Conservation (phyloP, 2,329 filamentous ascomycete genomes). For the Cladosporium austrohemisphaericum region DNA sequence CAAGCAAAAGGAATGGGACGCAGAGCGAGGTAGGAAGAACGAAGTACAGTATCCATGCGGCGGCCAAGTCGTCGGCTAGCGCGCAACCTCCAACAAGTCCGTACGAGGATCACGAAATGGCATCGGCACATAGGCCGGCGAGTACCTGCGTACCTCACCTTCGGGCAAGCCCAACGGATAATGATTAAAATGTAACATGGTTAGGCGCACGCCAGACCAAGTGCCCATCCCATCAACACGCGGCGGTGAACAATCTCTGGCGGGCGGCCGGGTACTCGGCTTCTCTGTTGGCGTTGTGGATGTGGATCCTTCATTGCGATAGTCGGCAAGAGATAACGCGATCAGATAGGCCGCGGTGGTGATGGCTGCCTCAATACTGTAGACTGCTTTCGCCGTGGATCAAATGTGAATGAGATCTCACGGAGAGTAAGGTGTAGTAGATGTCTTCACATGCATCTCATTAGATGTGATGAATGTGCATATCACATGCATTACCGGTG, state of each 20-base stretch:
- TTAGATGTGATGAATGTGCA: too few relatives aligned
- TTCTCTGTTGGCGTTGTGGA: neutral
- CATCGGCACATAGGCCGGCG: too few relatives aligned
- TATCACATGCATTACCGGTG: neutral
- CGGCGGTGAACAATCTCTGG: constrained; percentile 4
- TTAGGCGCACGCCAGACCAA: neutral
- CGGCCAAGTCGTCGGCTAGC: constrained; percentile 6
- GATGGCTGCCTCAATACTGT: too few relatives aligned
- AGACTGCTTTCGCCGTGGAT: too few relatives aligned
- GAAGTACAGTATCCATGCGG: neutral
- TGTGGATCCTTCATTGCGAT: neutral
- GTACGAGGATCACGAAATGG: neutral
- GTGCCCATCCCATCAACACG: neutral
- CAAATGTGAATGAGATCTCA: too few relatives aligned
- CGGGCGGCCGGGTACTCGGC: constrained; percentile 10
- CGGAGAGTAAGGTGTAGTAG: too few relatives aligned
- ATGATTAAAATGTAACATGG: neutral
- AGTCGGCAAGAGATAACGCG: neutral
- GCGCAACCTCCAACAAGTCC: neutral
- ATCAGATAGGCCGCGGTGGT: too few relatives aligned
- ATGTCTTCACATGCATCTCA: too few relatives aligned
- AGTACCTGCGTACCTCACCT: neutral
- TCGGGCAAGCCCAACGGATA: constrained; percentile 6
- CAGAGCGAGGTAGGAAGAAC: neutral
- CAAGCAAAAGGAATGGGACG: neutral